A percentile compares a stretch with the other conserved stretches of the same genome.
These are phyloP conservation scores for Mrakia hoshinonis DNA, from an alignment of 768 basidiomycete genomes.

Conservation along the genomic window DNA sequence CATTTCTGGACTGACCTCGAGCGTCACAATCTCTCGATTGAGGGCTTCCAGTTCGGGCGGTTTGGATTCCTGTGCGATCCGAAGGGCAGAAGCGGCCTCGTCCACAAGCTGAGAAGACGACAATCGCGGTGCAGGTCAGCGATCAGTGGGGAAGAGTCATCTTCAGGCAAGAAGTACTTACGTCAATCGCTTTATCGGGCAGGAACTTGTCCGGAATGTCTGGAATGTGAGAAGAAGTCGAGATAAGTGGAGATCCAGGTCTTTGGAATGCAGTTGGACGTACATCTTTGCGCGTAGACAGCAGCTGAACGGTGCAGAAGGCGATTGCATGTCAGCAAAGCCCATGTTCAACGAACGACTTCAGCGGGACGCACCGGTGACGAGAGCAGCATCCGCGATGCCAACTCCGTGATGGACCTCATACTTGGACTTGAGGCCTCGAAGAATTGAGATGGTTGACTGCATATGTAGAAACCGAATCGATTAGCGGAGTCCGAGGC, in stretches of 20 bases:
- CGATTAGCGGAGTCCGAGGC: no score
- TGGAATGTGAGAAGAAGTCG: slow-evolving; percentile 41
- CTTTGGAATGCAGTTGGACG: neutral
- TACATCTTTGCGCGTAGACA: slow-evolving; percentile 51
- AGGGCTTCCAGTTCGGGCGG: slow-evolving; percentile 75
- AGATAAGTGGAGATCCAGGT: no score
- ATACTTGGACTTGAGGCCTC: slow-evolving; percentile 72
- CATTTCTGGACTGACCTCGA: slow-evolving; percentile 45
- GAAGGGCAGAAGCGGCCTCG: slow-evolving; percentile 78
- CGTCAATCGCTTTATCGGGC: slow-evolving; percentile 72
- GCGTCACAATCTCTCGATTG: slow-evolving; percentile 71
- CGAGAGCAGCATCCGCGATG: slow-evolving; percentile 77
- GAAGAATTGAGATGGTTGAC: slow-evolving; percentile 53
- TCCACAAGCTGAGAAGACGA: slow-evolving; percentile 53
- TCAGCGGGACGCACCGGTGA: slow-evolving; percentile 51
- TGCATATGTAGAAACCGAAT: no score
- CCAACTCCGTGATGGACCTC: slow-evolving; percentile 92
- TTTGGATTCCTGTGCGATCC: slow-evolving; percentile 79
- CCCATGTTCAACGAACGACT: neutral
- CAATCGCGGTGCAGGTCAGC: neutral
- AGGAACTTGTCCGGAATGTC: slow-evolving; percentile 81
- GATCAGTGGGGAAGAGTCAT: neutral
- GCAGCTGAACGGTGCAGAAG: slow-evolving; percentile 51
- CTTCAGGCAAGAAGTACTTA: neutral
- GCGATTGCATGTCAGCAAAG: neutral